phyloP scores from a whole-genome alignment of 2,329 filamentous ascomycete species.

The Volutella citrinella region DNA sequence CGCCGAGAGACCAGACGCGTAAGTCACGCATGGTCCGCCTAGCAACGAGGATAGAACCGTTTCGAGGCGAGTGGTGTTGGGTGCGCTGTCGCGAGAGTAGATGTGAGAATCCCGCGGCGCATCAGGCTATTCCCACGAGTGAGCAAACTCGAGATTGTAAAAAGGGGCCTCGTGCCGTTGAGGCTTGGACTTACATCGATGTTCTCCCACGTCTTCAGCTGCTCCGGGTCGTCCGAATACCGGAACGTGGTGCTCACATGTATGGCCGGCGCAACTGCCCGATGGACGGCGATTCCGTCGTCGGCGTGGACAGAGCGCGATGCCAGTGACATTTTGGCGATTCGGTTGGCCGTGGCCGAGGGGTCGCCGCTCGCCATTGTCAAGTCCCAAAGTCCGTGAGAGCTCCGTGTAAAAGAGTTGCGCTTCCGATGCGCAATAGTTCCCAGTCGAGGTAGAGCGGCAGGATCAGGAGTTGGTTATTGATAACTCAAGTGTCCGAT shows the following conservation, averaged over 20 bases:
- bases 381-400: no score
- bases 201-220: conserved; percentile 54
- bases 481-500: no score
- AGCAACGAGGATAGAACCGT: conserved; percentile 73
- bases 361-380: no score
- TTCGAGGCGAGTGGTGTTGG: conserved; percentile 83
- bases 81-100: conserved; percentile 78
- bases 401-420: no score
- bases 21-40: conserved; percentile 68
- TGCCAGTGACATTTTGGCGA: conserved; percentile 47
- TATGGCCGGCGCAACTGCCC: conserved; percentile 82
- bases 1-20: conserved; percentile 80
- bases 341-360: no score
- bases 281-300: conserved; percentile 68
- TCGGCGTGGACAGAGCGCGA: conserved; percentile 81
- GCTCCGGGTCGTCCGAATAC: conserved; percentile 68
- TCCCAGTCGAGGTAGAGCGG: no score
- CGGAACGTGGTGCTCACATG: conserved; percentile 91
- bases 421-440: no score
- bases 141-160: no score
- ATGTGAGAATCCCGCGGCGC: conserved; percentile 63
- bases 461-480: no score
- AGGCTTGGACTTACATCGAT: conserved; percentile 47
- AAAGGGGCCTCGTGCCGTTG: no score
- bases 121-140: conserved; percentile 36